Conservation (phyloP, 1,139 yeast genomes). For the Meyerozyma carpophila region DNA sequence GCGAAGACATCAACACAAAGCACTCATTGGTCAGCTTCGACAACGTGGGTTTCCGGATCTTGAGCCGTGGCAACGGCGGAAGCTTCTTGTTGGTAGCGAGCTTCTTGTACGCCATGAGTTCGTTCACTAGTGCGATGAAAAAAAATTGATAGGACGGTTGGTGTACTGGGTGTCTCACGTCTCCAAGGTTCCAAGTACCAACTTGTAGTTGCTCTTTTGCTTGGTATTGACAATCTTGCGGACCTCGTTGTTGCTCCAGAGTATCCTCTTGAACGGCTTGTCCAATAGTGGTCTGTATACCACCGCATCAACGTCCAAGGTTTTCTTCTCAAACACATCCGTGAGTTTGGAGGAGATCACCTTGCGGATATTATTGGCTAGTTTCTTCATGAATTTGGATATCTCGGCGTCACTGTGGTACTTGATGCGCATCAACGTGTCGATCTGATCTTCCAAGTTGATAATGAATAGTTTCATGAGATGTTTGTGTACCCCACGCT, state of each 20-base stretch:
- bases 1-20: constrained; percentile 73
- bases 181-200: not conserved
- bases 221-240: not conserved
- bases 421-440: constrained; percentile 31
- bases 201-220: not conserved
- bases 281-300: not conserved
- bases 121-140: not conserved
- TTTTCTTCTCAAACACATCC: constrained; percentile 12
- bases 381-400: constrained; percentile 20
- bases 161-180: not conserved
- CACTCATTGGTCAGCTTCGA: constrained; percentile 66
- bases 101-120: constrained; percentile 23
- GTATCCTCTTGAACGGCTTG: constrained; percentile 1
- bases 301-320: not conserved
- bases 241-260: constrained; percentile 1
- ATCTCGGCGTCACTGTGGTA: constrained; percentile 24
- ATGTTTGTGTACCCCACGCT: constrained; percentile 24
- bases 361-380: constrained; percentile 22
- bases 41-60: constrained; percentile 61
- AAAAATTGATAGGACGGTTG: not conserved
- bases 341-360: constrained; percentile 22
- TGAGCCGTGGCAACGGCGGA: constrained; percentile 73
- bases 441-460: constrained; percentile 37
- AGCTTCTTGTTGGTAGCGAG: constrained; percentile 33
- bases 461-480: constrained; percentile 33